Evolutionary conservation across 805 yeast genomes (phyloP).

Genomic region (Metahyphopichia silvanorum): DNA sequence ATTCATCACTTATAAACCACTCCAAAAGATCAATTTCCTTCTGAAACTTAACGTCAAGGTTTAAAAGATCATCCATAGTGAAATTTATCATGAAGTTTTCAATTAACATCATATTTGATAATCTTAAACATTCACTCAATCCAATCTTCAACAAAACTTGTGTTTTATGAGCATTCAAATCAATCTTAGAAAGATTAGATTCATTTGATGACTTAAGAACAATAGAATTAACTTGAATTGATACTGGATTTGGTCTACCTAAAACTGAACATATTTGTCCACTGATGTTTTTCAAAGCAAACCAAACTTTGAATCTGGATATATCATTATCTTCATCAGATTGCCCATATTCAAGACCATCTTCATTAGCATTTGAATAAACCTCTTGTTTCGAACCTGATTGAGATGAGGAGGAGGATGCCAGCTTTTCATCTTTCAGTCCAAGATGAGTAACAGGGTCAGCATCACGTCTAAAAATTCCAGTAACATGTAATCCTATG

Average conservation of each 20-base stretch:
- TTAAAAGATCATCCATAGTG: slow-evolving; percentile 35
- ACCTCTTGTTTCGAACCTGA: neutral
- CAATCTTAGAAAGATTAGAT: slow-evolving; percentile 11
- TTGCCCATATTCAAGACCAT: slow-evolving; percentile 20
- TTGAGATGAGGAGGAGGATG: slow-evolving; percentile 3
- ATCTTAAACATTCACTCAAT: slow-evolving; percentile 46
- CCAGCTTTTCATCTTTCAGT: no score
- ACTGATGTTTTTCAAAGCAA: slow-evolving; percentile 45
- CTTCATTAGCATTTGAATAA: slow-evolving; percentile 12
- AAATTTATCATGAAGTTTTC: slow-evolving; percentile 50
- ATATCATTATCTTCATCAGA: slow-evolving; percentile 33
- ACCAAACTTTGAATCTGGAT: slow-evolving; percentile 45
- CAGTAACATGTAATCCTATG: slow-evolving; percentile 49
- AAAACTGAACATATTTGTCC: slow-evolving; percentile 49
- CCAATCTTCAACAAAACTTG: slow-evolving; percentile 43
- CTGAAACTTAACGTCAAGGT: slow-evolving; percentile 39
- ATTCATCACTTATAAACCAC: slow-evolving; percentile 15
- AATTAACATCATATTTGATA: slow-evolving; percentile 47
- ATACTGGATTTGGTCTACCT: slow-evolving; percentile 55
- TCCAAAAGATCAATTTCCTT: slow-evolving; percentile 37
- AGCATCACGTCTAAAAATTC: slow-evolving; percentile 18
- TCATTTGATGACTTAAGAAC: slow-evolving; percentile 20
- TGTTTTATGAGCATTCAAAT: slow-evolving; percentile 17
- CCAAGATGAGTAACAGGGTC: no score
- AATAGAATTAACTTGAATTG: slow-evolving; percentile 33